Percentiles rank a stretch among this genome's conserved stretches.
Conservation (phyloP, 2,329 filamentous ascomycete genomes). For the Zymoseptoria crescenta region DNA sequence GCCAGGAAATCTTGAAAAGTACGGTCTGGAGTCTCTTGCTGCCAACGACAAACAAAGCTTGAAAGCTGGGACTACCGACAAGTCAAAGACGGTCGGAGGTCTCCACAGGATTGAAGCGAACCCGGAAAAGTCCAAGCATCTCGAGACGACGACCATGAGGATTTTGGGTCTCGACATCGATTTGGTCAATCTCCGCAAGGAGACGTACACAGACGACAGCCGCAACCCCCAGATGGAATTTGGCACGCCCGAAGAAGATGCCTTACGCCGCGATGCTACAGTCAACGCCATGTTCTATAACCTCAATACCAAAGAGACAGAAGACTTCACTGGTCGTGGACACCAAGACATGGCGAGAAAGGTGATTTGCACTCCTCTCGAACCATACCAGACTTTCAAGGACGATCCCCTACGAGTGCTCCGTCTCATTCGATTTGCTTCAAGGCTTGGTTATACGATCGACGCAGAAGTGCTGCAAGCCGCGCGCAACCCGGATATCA, state of each 20-base stretch:
- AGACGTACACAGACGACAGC: slow-evolving; percentile 82
- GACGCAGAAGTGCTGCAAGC: slow-evolving; percentile 58
- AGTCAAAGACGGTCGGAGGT: slow-evolving; percentile 57
- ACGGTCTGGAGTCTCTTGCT: slow-evolving; percentile 41
- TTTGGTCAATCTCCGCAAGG: slow-evolving; percentile 87
- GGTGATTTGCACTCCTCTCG: slow-evolving; percentile 76
- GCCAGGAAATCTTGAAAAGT: slow-evolving; percentile 53
- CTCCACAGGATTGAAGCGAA: slow-evolving; percentile 87
- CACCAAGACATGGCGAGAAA: slow-evolving; percentile 63
- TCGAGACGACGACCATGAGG: slow-evolving; percentile 81
- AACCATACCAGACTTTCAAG: slow-evolving; percentile 85
- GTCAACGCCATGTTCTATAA: slow-evolving; percentile 97
- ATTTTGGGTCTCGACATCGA: slow-evolving; percentile 85
- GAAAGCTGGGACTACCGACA: slow-evolving; percentile 35
- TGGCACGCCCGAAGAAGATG: slow-evolving; percentile 85
- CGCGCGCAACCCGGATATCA: slow-evolving; percentile 74
- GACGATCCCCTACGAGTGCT: slow-evolving; percentile 87
- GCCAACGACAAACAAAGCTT: slow-evolving; percentile 31
- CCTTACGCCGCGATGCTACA: slow-evolving; percentile 79
- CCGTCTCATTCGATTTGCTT: slow-evolving; percentile 82
- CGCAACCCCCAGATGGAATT: slow-evolving; percentile 90
- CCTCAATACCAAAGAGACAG: slow-evolving; percentile 66
- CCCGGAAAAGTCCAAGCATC: slow-evolving; percentile 91
- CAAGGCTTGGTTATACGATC: slow-evolving; percentile 71
- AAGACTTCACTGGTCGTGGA: slow-evolving; percentile 74